Evolutionary conservation across 163 green algal species (phyloP).

Genomic region (Chlamydomonas reinhardtii): DNA sequence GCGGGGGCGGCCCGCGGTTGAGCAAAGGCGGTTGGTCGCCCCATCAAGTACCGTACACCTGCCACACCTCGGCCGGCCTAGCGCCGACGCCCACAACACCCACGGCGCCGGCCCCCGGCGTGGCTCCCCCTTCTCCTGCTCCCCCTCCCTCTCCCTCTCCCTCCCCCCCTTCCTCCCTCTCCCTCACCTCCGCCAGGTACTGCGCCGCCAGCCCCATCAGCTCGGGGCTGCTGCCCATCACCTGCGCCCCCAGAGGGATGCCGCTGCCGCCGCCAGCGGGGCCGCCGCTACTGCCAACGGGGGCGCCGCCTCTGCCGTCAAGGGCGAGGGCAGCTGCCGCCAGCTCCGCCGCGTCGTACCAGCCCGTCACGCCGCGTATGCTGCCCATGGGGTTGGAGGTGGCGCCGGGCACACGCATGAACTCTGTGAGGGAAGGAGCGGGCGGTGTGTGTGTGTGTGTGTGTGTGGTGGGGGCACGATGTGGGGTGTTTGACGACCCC

Average conservation of each 20-base stretch:
- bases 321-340: not conserved
- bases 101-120: too few species aligned
- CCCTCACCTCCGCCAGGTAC: constrained; percentile 26
- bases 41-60: too few species aligned
- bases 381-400: constrained; percentile 39
- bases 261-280: not conserved
- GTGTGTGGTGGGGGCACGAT: not conserved
- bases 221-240: constrained; percentile 66
- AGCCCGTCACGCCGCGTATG: constrained; percentile 44
- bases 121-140: too few species aligned
- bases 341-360: constrained; percentile 68
- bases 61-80: too few species aligned
- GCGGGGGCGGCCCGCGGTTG: too few species aligned
- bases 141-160: too few species aligned
- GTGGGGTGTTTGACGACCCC: too few species aligned
- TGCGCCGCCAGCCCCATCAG: constrained; percentile 56
- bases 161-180: not conserved
- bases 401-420: constrained; percentile 66
- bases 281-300: not conserved
- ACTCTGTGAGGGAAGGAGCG: constrained; percentile 57
- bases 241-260: constrained; percentile 59
- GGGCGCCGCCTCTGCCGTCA: not conserved
- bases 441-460: not conserved
- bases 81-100: too few species aligned
- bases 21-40: too few species aligned